These are phyloP conservation scores for Leucosporidium creatinivorum DNA, from an alignment of 768 basidiomycete genomes.

Conservation along the genomic window DNA sequence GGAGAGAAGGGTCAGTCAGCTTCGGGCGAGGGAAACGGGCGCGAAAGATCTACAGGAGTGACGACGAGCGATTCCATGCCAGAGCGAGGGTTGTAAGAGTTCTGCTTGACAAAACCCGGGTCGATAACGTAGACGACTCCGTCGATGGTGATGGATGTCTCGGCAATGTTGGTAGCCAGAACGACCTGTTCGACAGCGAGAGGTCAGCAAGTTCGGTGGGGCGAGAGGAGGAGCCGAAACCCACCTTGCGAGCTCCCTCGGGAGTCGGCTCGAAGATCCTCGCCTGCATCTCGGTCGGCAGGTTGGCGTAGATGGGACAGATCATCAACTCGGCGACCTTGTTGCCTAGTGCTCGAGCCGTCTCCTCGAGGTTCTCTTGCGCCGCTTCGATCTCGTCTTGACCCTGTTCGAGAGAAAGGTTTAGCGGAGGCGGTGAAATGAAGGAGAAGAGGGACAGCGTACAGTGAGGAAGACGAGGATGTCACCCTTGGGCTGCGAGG, in stretches of 20 bases:
- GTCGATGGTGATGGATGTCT: slow-evolving; percentile 98
- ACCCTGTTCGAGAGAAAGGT: slow-evolving; percentile 50
- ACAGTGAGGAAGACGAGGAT: slow-evolving; percentile 96
- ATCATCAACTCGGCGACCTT: slow-evolving; percentile 90
- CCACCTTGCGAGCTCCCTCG: slow-evolving; percentile 76
- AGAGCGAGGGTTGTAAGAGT: slow-evolving; percentile 94
- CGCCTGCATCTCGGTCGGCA: slow-evolving; percentile 99
- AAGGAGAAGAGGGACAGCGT: slow-evolving; percentile 36
- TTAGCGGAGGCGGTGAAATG: slow-evolving; percentile 6
- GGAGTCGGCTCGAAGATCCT: slow-evolving; percentile 99
- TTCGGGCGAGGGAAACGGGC: background rate
- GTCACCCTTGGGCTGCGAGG: slow-evolving; percentile 94
- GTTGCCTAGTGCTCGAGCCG: slow-evolving; percentile 86
- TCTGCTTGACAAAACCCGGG: slow-evolving; percentile 98
- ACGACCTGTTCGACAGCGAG: slow-evolving; percentile 53
- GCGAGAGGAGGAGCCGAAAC: background rate
- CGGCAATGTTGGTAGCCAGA: slow-evolving; percentile 97
- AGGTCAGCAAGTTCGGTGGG: too few relatives aligned
- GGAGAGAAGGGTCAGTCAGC: background rate
- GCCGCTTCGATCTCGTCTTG: slow-evolving; percentile 99
- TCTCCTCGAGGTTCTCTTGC: slow-evolving; percentile 92
- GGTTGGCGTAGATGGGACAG: slow-evolving; percentile 95
- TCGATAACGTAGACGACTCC: slow-evolving; percentile 99
- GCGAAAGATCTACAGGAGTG: slow-evolving; percentile 65
- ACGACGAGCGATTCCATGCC: slow-evolving; percentile 97